Base-by-base conservation (phyloP, 2,329 filamentous ascomycete species). In the Cercospora sp. region DNA sequence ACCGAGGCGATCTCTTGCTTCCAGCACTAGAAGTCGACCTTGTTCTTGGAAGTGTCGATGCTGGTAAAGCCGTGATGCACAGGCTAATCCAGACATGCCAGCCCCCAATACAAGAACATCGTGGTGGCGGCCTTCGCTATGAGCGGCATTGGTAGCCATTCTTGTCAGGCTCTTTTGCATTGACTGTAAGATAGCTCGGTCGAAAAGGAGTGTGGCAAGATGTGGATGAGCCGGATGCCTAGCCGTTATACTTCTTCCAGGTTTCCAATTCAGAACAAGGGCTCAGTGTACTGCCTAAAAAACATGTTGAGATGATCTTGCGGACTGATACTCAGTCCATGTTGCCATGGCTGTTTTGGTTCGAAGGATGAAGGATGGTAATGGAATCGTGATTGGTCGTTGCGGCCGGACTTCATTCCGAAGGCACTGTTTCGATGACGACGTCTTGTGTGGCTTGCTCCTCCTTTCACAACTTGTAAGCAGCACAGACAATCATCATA, bases 1-100 rank as follows among this genome's bases (percentile, higher is more conserved):
- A 8, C 73, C 73, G 23, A 74, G 73, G 13, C 72, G 68, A 63
- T 74, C 60, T 30, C 72, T 70, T 12, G 64, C 71, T 55, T 75
- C 73, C 3, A 75, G 60, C 13, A 75, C 71, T 3, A 72, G 66
- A 9, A 75, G 62, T 18, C 65, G 64, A 28, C 68, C 62, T 20
- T 68, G 61, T 16, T 48, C 63, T 31, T 40, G 30, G 59, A 65
- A 70, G 51, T 68, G 42, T 13, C 26, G 51, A 33, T 69, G 63
- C 31, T 73, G 42, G 62, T 60, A 69, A 5, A 75, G 66, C 45
- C 68, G 62, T n/a, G 72, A 68, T 36, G 71, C 72, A 68, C 71
- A 69, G 2, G 72, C 69, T 16, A 75, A 60, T 51, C 73, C 73
- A 3, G 72, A 68, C 28, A 75, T 73, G 18, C 73, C 73, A 18